Evolutionary conservation across 352 stramenopile genomes (phyloP), one percentile per base, ranked within the genome.

Genomic region (Elongisporangium undulatum): DNA sequence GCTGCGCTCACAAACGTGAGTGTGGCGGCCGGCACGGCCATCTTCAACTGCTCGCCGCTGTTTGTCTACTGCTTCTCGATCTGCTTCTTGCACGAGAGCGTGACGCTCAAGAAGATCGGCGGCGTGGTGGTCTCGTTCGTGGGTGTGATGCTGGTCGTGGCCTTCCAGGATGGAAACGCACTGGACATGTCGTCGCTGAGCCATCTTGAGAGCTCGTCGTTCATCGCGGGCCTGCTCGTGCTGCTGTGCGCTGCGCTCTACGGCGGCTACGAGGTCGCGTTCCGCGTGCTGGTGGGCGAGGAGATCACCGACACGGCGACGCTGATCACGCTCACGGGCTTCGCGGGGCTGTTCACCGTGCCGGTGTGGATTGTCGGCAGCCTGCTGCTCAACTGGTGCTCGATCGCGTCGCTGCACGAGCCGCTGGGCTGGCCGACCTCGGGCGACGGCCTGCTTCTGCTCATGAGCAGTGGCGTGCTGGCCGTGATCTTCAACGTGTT

Each of bases 11-110:
- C 68, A 20, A 69, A 67, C 58, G 60, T 86, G 58, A 86, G 65
- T 45, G 75, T 86, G 10, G 68, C 69, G 8, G 68, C 71, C 0
- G 72, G 74, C 17, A 85, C 70, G 0, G 74, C 75, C 10, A 82
- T 88, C 58, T 85, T 82, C 74, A 88, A 85, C 58, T 74, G 67
- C 56, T 78, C 75, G 16, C 78, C 78, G 26, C 64, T 88, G 12
- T 86, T 88, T 56, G 78, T 88, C 6, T 88, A 85, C 68, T 84
- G 71, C 63, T 88, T 88, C 57, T 88, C 78, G 8, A 72, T 88
- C 48, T 88, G 75, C 60, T 72, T 84, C 1, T 51, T 88, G 45
- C 59, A 69, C 55, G 78, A 88, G 52, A 58, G 68, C 26, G n/a
- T 76, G 23, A 62, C 62, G 17, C 17, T 68, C 10, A 58, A 63